Percentiles rank a stretch among this genome's conserved stretches.
Conservation (phyloP, 2,329 filamentous ascomycete species). For the Metarhizium anisopliae region DNA sequence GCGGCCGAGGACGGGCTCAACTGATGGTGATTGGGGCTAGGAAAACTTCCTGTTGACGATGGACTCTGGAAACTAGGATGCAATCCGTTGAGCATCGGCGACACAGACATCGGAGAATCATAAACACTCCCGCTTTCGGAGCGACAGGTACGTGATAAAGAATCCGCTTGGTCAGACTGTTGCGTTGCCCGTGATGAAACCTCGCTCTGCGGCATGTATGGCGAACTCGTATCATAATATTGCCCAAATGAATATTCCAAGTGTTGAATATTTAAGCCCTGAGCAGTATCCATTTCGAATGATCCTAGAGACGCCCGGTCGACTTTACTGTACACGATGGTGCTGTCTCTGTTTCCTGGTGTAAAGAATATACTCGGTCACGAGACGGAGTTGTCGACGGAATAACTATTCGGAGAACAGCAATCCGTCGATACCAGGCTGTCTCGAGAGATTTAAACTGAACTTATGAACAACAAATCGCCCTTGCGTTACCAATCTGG, state of each 20-base stretch:
- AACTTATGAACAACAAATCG: background rate
- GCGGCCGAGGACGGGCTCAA: constrained; percentile 4
- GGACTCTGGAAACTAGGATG: background rate
- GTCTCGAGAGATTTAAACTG: background rate
- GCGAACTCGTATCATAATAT: constrained; percentile 1
- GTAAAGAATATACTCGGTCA: background rate
- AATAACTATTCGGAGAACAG: background rate
- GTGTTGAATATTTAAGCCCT: background rate
- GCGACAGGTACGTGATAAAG: constrained; percentile 1
- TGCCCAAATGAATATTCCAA: background rate
- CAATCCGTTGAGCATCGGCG: background rate
- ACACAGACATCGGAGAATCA: constrained; percentile 1
- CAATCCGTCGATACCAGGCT: background rate
- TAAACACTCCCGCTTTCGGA: constrained; percentile 1
- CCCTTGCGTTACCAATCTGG: background rate
- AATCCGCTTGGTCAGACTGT: background rate
- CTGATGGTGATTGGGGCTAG: constrained; percentile 4
- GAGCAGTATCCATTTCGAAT: background rate
- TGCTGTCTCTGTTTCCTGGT: background rate
- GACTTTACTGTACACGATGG: background rate
- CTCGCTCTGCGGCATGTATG: constrained; percentile 1
- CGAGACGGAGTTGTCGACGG: background rate
- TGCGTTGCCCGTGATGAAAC: constrained; percentile 1
- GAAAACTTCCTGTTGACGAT: constrained; percentile 1
- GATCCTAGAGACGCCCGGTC: background rate